phyloP scores from a whole-genome alignment of 2,329 filamentous ascomycete genomes.

The Stemphylium lycopersici region DNA sequence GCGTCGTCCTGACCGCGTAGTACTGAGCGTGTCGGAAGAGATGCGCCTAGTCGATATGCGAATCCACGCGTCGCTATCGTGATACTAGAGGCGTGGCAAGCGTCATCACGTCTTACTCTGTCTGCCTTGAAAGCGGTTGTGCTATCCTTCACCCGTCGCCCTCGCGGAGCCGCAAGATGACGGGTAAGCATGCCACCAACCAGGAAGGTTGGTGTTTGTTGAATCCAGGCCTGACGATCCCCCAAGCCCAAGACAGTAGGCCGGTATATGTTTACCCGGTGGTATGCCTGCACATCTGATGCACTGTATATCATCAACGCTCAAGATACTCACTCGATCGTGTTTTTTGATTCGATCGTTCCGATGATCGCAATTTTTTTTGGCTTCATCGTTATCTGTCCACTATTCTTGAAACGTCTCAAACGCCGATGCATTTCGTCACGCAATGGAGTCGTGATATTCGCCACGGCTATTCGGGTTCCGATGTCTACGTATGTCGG shows the following conservation, averaged over 20 bases:
- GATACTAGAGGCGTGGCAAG: neutral
- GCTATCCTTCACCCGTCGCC: neutral
- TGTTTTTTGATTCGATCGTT: no score
- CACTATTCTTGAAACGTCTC: no score
- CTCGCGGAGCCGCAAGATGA: slow-evolving; percentile 1
- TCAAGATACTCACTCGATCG: no score
- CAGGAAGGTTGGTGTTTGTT: neutral
- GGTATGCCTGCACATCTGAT: no score
- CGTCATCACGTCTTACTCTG: neutral
- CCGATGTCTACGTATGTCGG: no score
- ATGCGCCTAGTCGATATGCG: neutral
- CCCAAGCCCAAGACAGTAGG: neutral
- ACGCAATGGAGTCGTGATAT: no score
- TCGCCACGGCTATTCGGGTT: no score
- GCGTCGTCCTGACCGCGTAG: neutral
- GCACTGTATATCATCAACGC: no score
- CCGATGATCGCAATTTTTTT: no score
- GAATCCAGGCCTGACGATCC: neutral
- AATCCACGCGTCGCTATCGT: neutral
- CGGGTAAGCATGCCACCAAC: neutral
- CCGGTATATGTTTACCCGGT: no score
- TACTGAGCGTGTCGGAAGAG: neutral
- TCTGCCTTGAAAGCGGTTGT: neutral
- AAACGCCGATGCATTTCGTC: no score
- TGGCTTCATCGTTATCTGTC: no score